Evolutionary conservation across 2,329 filamentous ascomycete genomes (phyloP), one percentile per base, ranked within the genome.

Genomic region (Colletotrichum scovillei): DNA sequence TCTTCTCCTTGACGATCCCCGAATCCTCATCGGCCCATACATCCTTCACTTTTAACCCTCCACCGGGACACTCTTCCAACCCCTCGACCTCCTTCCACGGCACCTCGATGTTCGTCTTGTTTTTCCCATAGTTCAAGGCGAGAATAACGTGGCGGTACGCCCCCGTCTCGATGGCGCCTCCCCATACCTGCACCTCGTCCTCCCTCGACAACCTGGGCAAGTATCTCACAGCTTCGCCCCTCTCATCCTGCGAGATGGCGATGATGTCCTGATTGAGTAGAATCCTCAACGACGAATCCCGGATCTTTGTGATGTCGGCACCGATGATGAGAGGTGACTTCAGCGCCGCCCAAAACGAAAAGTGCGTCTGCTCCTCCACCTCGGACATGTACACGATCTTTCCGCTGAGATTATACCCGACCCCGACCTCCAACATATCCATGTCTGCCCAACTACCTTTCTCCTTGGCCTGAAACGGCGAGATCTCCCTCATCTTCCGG

Each of bases 311-410:
- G 19, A 86, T 77, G 52, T 83, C 81, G 1, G 82, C 81, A 7
- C 84, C 82, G 60, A 86, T 83, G 35, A 86, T 83, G 4, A 86
- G 78, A 14, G 85, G 84, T 0, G 83, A 84, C 75, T 86, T 86
- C 59, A 86, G 81, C 62, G 85, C 84, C 0, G 84, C 82, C 84
- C 84, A 86, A 76, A 86, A 83, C 26, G 84, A 79, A 60, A 86
- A 85, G 74, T 86, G 85, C 26, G 84, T 83, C 65, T 82, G 80
- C 76, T 85, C 82, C 76, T 86, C 80, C 2, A 28, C 26, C 63
- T 67, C 63, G 32, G 38, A 42, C 32, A 60, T 72, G 56, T 67
- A 67, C 7, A 12, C 63, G 4, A 60, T 35, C n/a, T 82, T 71
- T 38, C 79, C 67, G 70, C 77, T 76, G 78, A 84, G 80, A 1